Evolutionary conservation across 192 early-diverging fungal species (phyloP).

Genomic region (Rhizoclosmatium sp.): DNA sequence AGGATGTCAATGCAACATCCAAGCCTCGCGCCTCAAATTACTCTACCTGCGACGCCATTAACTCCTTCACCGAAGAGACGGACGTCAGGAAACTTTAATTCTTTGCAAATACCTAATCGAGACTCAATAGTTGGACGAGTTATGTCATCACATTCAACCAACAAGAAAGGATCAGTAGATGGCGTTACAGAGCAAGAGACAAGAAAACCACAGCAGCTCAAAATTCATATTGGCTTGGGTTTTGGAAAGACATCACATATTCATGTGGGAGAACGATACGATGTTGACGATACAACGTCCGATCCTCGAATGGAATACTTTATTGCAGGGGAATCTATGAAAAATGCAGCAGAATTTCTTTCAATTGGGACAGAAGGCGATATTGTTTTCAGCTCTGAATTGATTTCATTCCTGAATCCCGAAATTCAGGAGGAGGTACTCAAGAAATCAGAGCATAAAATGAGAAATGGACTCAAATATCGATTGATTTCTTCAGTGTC

Average conservation of each 20-base stretch:
- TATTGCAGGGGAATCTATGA: constrained; percentile 38
- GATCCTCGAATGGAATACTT: constrained; percentile 32
- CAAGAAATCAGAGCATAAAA: constrained; percentile 27
- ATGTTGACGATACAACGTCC: background rate
- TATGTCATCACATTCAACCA: background rate
- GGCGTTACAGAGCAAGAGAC: background rate
- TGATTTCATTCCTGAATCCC: background rate
- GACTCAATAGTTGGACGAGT: background rate
- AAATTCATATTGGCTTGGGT: constrained; percentile 40
- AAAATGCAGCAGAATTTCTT: constrained; percentile 19
- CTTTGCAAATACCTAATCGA: constrained; percentile 1
- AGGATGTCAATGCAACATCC: background rate
- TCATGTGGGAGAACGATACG: constrained; percentile 23
- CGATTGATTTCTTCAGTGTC: background rate
- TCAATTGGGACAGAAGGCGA: constrained; percentile 25
- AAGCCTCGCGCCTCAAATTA: background rate
- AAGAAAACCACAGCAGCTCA: constrained; percentile 21
- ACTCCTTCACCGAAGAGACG: background rate
- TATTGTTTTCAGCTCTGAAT: constrained; percentile 36
- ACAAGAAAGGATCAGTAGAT: background rate
- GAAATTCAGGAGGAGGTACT: constrained; percentile 9
- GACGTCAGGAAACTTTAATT: background rate
- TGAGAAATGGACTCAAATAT: constrained; percentile 21
- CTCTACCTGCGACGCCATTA: background rate
- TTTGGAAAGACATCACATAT: constrained; percentile 36